Conservation (phyloP, 2,329 filamentous ascomycete species). For the Neobulgaria alba region DNA sequence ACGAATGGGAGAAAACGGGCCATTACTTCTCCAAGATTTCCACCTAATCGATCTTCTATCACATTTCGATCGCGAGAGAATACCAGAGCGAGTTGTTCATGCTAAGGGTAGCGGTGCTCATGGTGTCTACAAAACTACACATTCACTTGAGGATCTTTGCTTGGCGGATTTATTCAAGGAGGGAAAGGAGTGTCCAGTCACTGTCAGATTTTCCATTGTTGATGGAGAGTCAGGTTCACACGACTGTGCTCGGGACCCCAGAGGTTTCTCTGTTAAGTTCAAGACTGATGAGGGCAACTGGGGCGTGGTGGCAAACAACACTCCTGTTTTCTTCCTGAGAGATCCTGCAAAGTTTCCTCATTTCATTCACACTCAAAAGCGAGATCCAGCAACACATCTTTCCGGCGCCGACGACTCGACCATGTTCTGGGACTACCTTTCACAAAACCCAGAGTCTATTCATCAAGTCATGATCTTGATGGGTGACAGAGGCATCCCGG, state of each 20-base stretch:
- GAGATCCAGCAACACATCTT: conserved; percentile 32
- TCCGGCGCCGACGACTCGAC: conserved; percentile 22
- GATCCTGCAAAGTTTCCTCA: conserved; percentile 41
- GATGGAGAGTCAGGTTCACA: conserved; percentile 37
- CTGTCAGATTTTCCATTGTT: conserved; percentile 40
- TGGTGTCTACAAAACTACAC: conserved; percentile 47
- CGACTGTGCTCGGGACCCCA: conserved; percentile 40
- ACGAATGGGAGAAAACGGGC: conserved; percentile 36
- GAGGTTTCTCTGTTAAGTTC: conserved; percentile 42
- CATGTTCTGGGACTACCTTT: conserved; percentile 24
- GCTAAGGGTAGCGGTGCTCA: conserved; percentile 43
- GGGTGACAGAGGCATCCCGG: conserved; percentile 39
- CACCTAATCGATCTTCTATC: conserved; percentile 54
- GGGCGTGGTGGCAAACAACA: conserved; percentile 30
- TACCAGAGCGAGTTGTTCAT: conserved; percentile 50
- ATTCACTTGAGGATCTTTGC: conserved; percentile 48
- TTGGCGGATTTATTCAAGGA: conserved; percentile 43
- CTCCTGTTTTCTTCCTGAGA: conserved; percentile 58
- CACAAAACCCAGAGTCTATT: conserved; percentile 37
- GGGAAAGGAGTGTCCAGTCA: conserved; percentile 44
- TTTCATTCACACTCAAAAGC: conserved; percentile 38
- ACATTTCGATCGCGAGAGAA: conserved; percentile 42
- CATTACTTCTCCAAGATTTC: conserved; percentile 58
- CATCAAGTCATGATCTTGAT: conserved; percentile 46
- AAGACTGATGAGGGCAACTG: conserved; percentile 44